Conservation (phyloP, 1,284 basidiomycete species). For the Xerocomus minutiporus region DNA sequence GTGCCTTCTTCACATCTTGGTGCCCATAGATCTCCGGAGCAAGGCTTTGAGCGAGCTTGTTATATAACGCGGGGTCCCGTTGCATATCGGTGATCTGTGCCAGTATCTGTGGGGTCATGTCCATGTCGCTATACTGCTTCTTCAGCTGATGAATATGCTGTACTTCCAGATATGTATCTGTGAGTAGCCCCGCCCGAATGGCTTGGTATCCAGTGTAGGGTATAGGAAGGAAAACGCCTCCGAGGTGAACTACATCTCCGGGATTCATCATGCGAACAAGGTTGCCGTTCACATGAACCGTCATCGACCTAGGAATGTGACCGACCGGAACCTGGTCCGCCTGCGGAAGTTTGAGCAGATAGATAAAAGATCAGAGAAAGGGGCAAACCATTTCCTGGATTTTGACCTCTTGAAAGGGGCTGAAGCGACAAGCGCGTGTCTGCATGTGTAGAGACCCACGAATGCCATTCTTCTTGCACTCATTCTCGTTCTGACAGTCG, state of each 20-base stretch:
- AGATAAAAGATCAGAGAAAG: neutral
- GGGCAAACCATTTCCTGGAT: constrained; percentile 92
- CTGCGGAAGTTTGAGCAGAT: constrained; percentile 38
- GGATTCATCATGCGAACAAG: constrained; percentile 91
- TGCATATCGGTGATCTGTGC: constrained; percentile 69
- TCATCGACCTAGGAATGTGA: constrained; percentile 98
- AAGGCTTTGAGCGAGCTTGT: constrained; percentile 81
- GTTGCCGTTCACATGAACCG: constrained; percentile 87
- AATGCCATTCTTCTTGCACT: constrained; percentile 85
- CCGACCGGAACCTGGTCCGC: constrained; percentile 99
- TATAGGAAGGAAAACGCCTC: constrained; percentile 86
- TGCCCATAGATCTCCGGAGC: constrained; percentile 99
- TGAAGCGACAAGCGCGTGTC: constrained; percentile 94
- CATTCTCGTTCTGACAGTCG: constrained; percentile 79
- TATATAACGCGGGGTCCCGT: constrained; percentile 77
- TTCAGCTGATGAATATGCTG: constrained; percentile 93
- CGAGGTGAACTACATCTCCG: constrained; percentile 92
- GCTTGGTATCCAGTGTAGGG: constrained; percentile 88
- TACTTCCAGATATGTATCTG: constrained; percentile 94
- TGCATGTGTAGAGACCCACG: constrained; percentile 96
- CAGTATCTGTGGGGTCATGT: constrained; percentile 83
- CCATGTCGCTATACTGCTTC: constrained; percentile 96
- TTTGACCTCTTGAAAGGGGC: constrained; percentile 97
- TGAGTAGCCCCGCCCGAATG: constrained; percentile 89
- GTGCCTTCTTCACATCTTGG: constrained; percentile 95